Evolutionary conservation across 2,329 filamentous ascomycete species (phyloP).

Genomic region (Talaromyces sp.): DNA sequence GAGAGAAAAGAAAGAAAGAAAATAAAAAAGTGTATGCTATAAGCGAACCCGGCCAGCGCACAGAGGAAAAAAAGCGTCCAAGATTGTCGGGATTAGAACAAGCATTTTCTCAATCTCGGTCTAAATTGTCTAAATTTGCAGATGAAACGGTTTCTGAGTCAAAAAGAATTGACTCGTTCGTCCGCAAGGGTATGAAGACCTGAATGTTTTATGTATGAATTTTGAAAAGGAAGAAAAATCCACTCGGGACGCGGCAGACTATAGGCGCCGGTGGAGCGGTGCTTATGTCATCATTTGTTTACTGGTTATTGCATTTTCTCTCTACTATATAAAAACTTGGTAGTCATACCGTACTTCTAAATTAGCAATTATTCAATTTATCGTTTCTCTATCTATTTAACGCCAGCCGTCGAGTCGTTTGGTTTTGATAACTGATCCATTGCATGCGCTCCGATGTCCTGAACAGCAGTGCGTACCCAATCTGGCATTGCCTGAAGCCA

Average conservation of each 20-base stretch:
- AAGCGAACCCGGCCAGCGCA: slow-evolving; percentile 39
- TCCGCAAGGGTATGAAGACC: slow-evolving; percentile 44
- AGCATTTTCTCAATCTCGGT: slow-evolving; percentile 37
- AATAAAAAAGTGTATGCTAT: slow-evolving; percentile 31
- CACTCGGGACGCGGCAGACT: neutral
- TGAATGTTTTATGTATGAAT: slow-evolving; percentile 17
- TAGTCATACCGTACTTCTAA: no score
- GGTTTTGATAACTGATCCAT: no score
- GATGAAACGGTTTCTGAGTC: slow-evolving; percentile 23
- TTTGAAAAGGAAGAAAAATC: slow-evolving; percentile 18
- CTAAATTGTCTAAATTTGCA: slow-evolving; percentile 37
- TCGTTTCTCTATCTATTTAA: no score
- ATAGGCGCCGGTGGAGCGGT: neutral
- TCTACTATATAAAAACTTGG: no score
- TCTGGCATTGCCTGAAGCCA: no score
- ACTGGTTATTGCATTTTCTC: no score
- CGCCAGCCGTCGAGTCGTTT: no score
- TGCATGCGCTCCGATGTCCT: no score
- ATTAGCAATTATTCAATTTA: no score
- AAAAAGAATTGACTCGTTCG: slow-evolving; percentile 14
- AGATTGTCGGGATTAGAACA: slow-evolving; percentile 36
- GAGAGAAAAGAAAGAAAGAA: neutral
- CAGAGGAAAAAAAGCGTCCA: slow-evolving; percentile 18
- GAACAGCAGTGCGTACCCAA: no score
- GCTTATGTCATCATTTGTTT: neutral